These are phyloP conservation scores for Puccinia sorghi DNA, from an alignment of 1,284 basidiomycete species.

Conservation along the genomic window DNA sequence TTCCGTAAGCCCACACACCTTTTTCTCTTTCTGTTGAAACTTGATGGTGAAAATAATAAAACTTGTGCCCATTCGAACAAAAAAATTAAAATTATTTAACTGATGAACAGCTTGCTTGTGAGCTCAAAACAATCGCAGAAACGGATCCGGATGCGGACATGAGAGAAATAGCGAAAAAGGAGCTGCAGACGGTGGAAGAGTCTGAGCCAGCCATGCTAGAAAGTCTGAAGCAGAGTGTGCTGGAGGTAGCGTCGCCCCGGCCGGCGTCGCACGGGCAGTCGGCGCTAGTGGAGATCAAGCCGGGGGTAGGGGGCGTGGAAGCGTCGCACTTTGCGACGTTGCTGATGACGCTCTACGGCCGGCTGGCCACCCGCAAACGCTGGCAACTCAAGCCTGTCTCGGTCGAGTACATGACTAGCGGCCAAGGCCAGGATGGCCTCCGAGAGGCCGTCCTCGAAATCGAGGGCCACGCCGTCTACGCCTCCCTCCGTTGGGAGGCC, in stretches of 20 bases:
- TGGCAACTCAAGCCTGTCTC: constrained; percentile 60
- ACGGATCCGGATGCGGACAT: constrained; percentile 28
- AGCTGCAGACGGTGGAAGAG: constrained; percentile 4
- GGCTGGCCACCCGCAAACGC: constrained; percentile 64
- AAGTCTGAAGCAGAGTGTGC: constrained; percentile 61
- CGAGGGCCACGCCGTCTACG: constrained; percentile 74
- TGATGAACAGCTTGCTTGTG: constrained; percentile 35
- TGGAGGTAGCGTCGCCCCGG: constrained; percentile 70
- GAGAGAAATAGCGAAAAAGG: constrained; percentile 28
- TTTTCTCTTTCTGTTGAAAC: neutral
- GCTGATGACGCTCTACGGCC: constrained; percentile 78
- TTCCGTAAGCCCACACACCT: neutral
- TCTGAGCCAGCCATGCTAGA: neutral
- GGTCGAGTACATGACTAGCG: constrained; percentile 59
- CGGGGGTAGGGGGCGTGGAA: constrained; percentile 90
- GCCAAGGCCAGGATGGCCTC: constrained; percentile 65
- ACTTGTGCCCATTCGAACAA: constrained; percentile 10
- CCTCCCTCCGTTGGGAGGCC: constrained; percentile 80
- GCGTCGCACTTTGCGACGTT: constrained; percentile 78
- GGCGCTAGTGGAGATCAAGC: constrained; percentile 83
- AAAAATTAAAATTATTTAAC: constrained; percentile 18
- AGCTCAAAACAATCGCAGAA: constrained; percentile 31
- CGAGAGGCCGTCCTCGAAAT: constrained; percentile 83
- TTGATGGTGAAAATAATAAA: neutral
- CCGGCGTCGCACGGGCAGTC: constrained; percentile 69